These are phyloP conservation scores for Venturia carpophila DNA, from an alignment of 2,329 filamentous ascomycete genomes.

Conservation along the genomic window DNA sequence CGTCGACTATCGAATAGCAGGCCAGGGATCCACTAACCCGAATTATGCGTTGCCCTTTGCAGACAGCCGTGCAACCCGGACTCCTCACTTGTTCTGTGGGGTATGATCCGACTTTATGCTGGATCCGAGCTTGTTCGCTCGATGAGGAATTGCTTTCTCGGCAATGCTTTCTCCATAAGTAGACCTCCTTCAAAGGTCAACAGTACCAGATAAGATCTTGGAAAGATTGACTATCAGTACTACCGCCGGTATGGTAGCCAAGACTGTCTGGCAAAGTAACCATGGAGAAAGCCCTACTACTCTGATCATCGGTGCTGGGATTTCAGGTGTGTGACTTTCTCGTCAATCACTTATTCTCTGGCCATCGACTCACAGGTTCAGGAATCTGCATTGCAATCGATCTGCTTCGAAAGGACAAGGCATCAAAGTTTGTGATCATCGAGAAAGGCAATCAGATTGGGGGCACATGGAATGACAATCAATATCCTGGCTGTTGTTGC, in stretches of 20 bases:
- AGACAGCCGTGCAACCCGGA: not conserved
- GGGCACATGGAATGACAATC: conserved; percentile 40
- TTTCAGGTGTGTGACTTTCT: conserved; percentile 36
- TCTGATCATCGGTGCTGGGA: conserved; percentile 47
- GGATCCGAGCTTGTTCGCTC: not conserved
- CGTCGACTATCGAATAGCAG: conserved; percentile 4
- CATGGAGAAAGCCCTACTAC: not conserved
- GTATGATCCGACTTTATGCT: not conserved
- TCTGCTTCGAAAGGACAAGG: conserved; percentile 44
- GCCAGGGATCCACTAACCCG: not conserved
- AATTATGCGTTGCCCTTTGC: not conserved
- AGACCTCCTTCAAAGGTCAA: not conserved
- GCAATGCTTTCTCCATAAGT: too few species aligned
- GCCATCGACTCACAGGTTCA: conserved; percentile 22
- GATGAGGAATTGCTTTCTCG: not conserved
- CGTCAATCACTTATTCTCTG: not conserved
- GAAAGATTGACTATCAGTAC: not conserved
- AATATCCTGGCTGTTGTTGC: conserved; percentile 49
- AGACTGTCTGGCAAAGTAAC: not conserved
- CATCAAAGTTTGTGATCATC: conserved; percentile 49
- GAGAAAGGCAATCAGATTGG: conserved; percentile 49
- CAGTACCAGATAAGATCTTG: not conserved
- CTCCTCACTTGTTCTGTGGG: not conserved
- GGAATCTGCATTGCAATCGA: conserved; percentile 52
- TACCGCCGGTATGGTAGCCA: not conserved